Conservation (phyloP, 2,329 filamentous ascomycete genomes). For the Penicillium rolfsii region DNA sequence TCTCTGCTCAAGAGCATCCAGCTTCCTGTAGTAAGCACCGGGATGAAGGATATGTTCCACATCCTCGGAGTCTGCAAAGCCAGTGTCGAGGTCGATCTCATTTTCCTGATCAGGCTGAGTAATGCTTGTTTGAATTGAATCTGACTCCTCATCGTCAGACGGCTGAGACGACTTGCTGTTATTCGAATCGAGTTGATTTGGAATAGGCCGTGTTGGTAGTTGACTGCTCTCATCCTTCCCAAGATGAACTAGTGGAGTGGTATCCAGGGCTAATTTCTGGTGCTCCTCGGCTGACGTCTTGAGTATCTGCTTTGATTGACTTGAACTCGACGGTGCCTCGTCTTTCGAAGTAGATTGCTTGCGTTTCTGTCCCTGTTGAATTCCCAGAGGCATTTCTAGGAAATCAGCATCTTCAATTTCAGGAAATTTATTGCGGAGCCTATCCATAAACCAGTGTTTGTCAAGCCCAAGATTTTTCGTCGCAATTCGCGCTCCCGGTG, state of each 20-base stretch:
- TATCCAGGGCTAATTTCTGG: background rate
- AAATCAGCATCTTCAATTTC: background rate
- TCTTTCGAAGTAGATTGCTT: background rate
- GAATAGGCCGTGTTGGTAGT: background rate
- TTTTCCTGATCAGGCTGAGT: background rate
- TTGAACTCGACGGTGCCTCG: background rate
- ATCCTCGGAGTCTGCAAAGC: background rate
- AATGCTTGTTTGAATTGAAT: slow-evolving; percentile 1
- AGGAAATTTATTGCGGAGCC: background rate
- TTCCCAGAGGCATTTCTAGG: no score
- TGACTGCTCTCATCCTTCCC: background rate
- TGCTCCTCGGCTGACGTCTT: background rate
- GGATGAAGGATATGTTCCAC: slow-evolving; percentile 9
- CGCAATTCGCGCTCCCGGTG: background rate
- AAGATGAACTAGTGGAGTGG: background rate
- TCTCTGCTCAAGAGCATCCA: slow-evolving; percentile 1
- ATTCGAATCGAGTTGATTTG: background rate
- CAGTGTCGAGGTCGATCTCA: background rate
- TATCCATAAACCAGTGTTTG: background rate
- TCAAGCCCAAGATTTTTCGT: no score
- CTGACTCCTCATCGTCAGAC: background rate
- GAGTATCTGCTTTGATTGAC: background rate
- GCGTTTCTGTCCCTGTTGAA: background rate
- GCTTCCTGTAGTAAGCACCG: background rate
- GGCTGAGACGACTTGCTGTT: background rate